phyloP scores from a whole-genome alignment of 2,329 filamentous ascomycete genomes.

The Rutstroemia sp. region DNA sequence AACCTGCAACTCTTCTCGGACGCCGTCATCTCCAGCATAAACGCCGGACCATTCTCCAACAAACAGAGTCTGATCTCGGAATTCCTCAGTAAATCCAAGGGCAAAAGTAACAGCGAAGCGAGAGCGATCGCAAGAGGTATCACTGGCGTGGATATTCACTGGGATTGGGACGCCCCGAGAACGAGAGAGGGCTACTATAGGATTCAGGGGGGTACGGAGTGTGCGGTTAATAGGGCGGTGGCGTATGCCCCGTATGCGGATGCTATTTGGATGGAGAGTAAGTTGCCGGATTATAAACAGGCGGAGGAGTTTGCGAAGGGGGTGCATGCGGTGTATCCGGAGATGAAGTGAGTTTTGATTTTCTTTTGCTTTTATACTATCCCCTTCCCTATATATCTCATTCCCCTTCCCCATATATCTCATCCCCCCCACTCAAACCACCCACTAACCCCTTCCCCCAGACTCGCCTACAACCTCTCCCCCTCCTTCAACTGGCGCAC shows the following conservation, averaged over 20 bases:
- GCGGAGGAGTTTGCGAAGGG: constrained; percentile 89
- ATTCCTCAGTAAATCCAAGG: constrained; percentile 62
- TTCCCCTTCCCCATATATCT: too few relatives aligned
- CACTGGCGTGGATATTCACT: constrained; percentile 75
- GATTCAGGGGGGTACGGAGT: constrained; percentile 84
- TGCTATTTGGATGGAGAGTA: constrained; percentile 99
- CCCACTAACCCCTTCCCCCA: too few relatives aligned
- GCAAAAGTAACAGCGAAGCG: constrained; percentile 80
- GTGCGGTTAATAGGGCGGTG: constrained; percentile 81
- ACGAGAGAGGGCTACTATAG: constrained; percentile 95
- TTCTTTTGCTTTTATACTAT: too few relatives aligned
- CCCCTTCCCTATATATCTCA: too few relatives aligned
- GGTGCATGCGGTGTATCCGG: constrained; percentile 88
- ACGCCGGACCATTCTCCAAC: constrained; percentile 56
- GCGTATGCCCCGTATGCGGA: constrained; percentile 92
- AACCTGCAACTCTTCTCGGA: constrained; percentile 84
- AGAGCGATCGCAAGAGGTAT: constrained; percentile 70
- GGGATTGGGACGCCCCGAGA: constrained; percentile 90
- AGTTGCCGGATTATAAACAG: constrained; percentile 84
- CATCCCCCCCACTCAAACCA: too few relatives aligned
- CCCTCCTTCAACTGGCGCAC: constrained; percentile 99
- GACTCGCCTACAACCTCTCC: constrained; percentile 91
- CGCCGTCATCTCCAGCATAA: constrained; percentile 77
- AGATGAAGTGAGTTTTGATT: constrained; percentile 58
- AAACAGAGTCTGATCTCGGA: constrained; percentile 58